Conservation (phyloP, 805 yeast species). For the Yamadazyma akitaensis region DNA sequence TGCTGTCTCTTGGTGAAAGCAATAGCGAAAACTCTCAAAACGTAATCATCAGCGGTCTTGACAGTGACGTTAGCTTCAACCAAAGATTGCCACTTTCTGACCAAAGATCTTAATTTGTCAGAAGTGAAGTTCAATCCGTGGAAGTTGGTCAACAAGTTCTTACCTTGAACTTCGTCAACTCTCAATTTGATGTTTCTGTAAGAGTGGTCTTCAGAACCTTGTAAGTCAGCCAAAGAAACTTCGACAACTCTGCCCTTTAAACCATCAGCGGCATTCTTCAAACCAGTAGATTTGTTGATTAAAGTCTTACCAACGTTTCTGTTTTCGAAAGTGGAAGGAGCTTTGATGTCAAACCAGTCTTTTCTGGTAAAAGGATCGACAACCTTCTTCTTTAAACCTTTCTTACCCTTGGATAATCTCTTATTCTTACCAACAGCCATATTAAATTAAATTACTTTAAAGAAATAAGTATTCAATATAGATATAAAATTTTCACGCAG, state of each 20-base stretch:
- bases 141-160: conserved; percentile 98
- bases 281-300: conserved; percentile 98
- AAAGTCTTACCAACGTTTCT: conserved; percentile 98
- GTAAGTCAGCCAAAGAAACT: conserved; percentile 94
- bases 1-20: conserved; percentile 98
- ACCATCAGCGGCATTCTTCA: conserved; percentile 96
- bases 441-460: conserved; percentile 19
- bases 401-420: conserved; percentile 85
- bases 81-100: conserved; percentile 98
- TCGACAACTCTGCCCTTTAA: conserved; percentile 97
- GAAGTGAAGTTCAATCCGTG: conserved; percentile 98
- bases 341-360: conserved; percentile 98
- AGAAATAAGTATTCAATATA: conserved; percentile 9
- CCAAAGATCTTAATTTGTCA: conserved; percentile 95
- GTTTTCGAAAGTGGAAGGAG: conserved; percentile 97
- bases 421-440: conserved; percentile 60
- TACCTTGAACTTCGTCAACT: conserved; percentile 99
- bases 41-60: conserved; percentile 97
- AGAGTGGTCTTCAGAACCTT: conserved; percentile 98
- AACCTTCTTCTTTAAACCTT: conserved; percentile 98
- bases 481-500: conserved; percentile 7
- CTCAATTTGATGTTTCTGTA: conserved; percentile 96
- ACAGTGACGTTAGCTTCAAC: conserved; percentile 98
- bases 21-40: conserved; percentile 92
- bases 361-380: conserved; percentile 99